Base-by-base conservation (phyloP, 371 early-diverging fungal species). In the Lichtheimia corymbifera region DNA sequence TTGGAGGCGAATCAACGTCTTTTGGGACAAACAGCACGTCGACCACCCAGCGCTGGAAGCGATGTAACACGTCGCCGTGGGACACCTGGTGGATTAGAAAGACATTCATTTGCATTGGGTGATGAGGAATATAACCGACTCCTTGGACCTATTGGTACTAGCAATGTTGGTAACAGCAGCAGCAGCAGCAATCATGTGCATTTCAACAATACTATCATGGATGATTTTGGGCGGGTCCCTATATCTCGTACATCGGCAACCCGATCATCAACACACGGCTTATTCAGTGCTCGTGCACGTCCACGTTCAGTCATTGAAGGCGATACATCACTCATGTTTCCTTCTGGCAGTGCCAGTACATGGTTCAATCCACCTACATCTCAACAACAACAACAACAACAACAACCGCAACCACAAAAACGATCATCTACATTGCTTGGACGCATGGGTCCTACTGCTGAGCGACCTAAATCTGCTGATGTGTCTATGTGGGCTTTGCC, bases 91-190 rank as follows among this genome's bases (percentile, higher is more conserved):
- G 66, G 73, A 41, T 68, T 82, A 44, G 91, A 91, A 62, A 88
- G 92, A 59, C 90, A 91, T 68, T 89, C 91, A 0, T 84, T 88
- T 65, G 83, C 88, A n/a, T 73, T 86, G 27, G 83, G 83, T 1
- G 86, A 84, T 53, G 86, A 86, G 47, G 86, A 86, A 42, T 81
- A 83, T 51, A 77, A 60, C 53, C 68, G 79, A 14, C 43, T 82
- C 54, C 80, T 83, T 65, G 72, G 77, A 2, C 55, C 62, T 24
- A 64, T 51, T 9, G 45, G 63, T 15, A 57, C 17, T 30, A 25
- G 45, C 28, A 50, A n/a, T 7, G 22, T 22, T 47, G 47, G 18
- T 4, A 18, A 12, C n/a, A 28, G 44, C 7, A 58, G 40, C 18
- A 50, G n/a, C 49, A 58, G 50, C 24, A 58, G 25, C 28, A 53